phyloP scores from a whole-genome alignment of 2,329 filamentous ascomycete genomes.

The Fusarium sp. region DNA sequence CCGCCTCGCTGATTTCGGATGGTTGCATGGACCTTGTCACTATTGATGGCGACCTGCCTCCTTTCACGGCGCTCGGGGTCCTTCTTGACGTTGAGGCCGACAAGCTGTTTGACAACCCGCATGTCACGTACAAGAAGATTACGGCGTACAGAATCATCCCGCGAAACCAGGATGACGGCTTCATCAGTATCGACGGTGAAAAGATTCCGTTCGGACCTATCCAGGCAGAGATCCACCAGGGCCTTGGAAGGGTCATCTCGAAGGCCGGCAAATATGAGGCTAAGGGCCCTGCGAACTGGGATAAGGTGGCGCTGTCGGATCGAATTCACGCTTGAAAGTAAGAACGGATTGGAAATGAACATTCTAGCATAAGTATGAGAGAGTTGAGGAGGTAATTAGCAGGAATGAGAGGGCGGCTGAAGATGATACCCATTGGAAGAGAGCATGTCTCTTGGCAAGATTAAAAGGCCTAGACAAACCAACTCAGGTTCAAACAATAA shows the following conservation, averaged over 20 bases:
- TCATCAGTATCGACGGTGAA: slow-evolving; percentile 96
- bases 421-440: slow-evolving; percentile 43
- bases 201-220: slow-evolving; percentile 87
- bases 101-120: slow-evolving; percentile 81
- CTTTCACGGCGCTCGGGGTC: slow-evolving; percentile 74
- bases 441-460: slow-evolving; percentile 9
- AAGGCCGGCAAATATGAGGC: slow-evolving; percentile 80
- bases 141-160: slow-evolving; percentile 89
- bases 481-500: neutral
- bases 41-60: slow-evolving; percentile 80
- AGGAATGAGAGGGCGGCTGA: slow-evolving; percentile 8
- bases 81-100: slow-evolving; percentile 79
- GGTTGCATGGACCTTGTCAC: slow-evolving; percentile 88
- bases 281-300: slow-evolving; percentile 65
- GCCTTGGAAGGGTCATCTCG: slow-evolving; percentile 86
- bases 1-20: slow-evolving; percentile 83
- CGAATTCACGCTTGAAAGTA: slow-evolving; percentile 42
- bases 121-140: slow-evolving; percentile 86
- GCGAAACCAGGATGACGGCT: slow-evolving; percentile 76
- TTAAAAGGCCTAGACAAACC: neutral
- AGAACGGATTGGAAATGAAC: neutral
- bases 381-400: neutral
- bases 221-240: slow-evolving; percentile 88
- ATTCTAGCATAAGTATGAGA: neutral
- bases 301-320: slow-evolving; percentile 52